These are phyloP conservation scores for Bruguiera parviflora DNA, from an alignment of 345 rosid species.

Conservation along the genomic window DNA sequence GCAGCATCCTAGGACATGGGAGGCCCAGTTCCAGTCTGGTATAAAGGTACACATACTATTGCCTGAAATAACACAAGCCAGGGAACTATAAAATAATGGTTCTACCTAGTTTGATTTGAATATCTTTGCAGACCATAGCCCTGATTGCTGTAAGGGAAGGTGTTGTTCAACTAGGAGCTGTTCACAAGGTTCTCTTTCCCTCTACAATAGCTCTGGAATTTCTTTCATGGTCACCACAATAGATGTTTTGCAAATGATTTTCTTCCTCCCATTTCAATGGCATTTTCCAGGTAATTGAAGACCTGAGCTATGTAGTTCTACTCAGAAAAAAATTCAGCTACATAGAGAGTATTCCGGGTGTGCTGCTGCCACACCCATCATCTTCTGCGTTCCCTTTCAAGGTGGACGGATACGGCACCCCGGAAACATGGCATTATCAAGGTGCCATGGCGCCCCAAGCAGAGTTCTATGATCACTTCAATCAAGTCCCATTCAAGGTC, in stretches of 20 bases:
- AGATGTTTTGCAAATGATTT: background rate
- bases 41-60: constrained; percentile 51
- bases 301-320: constrained; percentile 72
- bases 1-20: constrained; percentile 98
- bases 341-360: constrained; percentile 92
- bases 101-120: constrained; percentile 3
- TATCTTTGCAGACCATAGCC: constrained; percentile 75
- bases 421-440: constrained; percentile 58
- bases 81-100: background rate
- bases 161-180: constrained; percentile 88
- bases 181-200: constrained; percentile 57
- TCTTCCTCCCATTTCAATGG: background rate
- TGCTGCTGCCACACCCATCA: constrained; percentile 88
- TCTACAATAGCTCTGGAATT: background rate
- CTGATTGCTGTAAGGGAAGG: constrained; percentile 97
- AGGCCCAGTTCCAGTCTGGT: constrained; percentile 95
- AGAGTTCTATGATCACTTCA: constrained; percentile 41
- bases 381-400: constrained; percentile 65
- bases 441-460: constrained; percentile 33
- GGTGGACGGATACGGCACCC: constrained; percentile 28
- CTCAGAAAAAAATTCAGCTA: constrained; percentile 83
- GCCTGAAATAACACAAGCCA: background rate
- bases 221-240: background rate
- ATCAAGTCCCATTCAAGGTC: constrained; percentile 47
- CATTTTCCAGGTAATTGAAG: constrained; percentile 62